phyloP scores from a whole-genome alignment of 768 basidiomycete genomes.

The Stropharia rugosoannulata region DNA sequence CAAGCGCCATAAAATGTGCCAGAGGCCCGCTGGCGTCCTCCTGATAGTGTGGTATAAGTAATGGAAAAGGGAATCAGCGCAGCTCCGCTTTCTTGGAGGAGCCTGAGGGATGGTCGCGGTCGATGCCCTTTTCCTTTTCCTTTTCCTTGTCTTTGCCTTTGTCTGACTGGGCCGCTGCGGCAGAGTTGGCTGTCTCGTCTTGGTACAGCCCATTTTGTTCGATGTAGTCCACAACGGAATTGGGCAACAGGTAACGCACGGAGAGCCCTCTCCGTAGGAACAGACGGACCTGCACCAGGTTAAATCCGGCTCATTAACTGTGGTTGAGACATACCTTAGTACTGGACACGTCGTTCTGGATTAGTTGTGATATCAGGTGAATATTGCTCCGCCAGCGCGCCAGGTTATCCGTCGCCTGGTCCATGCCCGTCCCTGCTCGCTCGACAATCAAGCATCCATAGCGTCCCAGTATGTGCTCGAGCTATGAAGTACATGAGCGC shows the following conservation, averaged over 20 bases:
- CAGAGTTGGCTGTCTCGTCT: conserved; percentile 46
- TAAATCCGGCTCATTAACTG: neutral
- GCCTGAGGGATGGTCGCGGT: neutral
- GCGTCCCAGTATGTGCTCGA: conserved; percentile 93
- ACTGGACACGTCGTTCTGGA: conserved; percentile 96
- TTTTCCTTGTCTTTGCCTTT: conserved; percentile 38
- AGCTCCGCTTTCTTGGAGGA: neutral
- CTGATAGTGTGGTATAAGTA: neutral
- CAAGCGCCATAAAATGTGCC: neutral
- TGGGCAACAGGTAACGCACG: conserved; percentile 87
- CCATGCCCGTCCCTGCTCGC: conserved; percentile 90
- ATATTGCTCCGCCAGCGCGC: conserved; percentile 83
- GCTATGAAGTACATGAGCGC: conserved; percentile 39
- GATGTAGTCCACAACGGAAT: conserved; percentile 93
- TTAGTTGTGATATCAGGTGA: conserved; percentile 88
- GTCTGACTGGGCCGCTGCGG: conserved; percentile 19
- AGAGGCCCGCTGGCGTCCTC: neutral
- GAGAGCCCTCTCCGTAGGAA: conserved; percentile 80
- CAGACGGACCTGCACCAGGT: conserved; percentile 47
- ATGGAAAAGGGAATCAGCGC: neutral
- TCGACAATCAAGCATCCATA: conserved; percentile 97
- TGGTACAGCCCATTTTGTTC: conserved; percentile 76
- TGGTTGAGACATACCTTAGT: conserved; percentile 62
- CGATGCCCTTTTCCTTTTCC: conserved; percentile 4
- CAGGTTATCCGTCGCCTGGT: conserved; percentile 73